Evolutionary conservation across 2,329 filamentous ascomycete genomes (phyloP), one percentile per base, ranked within the genome.

Genomic region (Phialophora macrospora): DNA sequence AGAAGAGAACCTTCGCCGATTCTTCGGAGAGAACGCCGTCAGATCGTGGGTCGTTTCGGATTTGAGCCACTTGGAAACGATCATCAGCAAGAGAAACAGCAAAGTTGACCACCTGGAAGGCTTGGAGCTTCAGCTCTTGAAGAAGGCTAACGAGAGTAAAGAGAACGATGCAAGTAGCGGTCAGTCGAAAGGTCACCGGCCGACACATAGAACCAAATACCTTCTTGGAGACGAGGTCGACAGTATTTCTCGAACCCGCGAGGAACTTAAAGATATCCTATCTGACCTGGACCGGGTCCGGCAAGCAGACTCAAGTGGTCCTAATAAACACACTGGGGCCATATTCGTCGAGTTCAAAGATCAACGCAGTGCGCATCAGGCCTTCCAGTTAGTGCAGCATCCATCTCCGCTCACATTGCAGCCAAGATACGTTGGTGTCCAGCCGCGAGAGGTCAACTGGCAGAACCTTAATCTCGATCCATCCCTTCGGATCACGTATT

Each of bases 331-430:
- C 14, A 67, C 57, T 0, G 88, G 89, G 11, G 90, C 92, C 24
- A 90, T 94, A 9, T 99, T 99, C 72, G 87, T 99, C 72, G 93
- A 98, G 75, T 99, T 97, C 74, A 83, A 85, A 55, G 88, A 86
- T 0, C 92, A 97, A 75, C 85, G 89, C 60, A 89, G 90, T 60
- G 95, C 95, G 5, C 93, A 99, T 77, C 86, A 88, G 55, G 94
- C 94, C 8, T 90, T 88, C 73, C 94, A 98, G 76, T 62, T 64
- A 41, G 64, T 71, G n/a, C 68, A 61, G 28, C 70, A 72, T 52
- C 67, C 69, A 28, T 65, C 65, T 97, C 88, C 87, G 89, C 0
- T 24, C 88, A 92, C 4, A 91, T 96, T 98, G 87, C 87, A 90
- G 0, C 92, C 92, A 22, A 88, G 92, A 5, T 92, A 90, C 72